Evolutionary conservation across 2,329 filamentous ascomycete genomes (phyloP).

Genomic region (Diaporthe citrichinensis): DNA sequence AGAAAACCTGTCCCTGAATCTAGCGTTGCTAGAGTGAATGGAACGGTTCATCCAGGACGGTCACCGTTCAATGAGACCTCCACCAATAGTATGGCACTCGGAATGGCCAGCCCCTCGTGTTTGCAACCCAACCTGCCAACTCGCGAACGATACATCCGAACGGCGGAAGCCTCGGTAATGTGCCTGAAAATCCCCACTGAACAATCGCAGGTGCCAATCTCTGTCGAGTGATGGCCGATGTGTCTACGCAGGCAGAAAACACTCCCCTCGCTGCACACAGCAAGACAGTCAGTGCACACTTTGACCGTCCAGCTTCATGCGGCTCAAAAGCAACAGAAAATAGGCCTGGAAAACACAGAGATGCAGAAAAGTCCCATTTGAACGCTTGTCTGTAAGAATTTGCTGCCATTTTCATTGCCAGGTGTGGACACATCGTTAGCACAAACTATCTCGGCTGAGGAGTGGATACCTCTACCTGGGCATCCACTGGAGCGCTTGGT

Average conservation of each 20-base stretch:
- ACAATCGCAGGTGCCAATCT: background rate
- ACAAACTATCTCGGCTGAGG: conserved; percentile 18
- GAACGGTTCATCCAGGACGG: conserved; percentile 11
- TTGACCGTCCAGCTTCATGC: background rate
- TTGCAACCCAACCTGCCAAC: background rate
- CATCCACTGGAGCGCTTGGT: conserved; percentile 9
- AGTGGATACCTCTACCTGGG: conserved; percentile 15
- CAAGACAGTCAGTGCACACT: background rate
- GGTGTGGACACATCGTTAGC: conserved; percentile 8
- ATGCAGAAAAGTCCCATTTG: background rate
- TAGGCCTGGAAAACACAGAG: too few species aligned
- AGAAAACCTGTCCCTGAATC: conserved; percentile 19
- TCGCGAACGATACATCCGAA: background rate
- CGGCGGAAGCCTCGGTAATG: background rate
- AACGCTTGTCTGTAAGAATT: background rate
- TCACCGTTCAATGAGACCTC: conserved; percentile 11
- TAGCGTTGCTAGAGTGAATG: background rate
- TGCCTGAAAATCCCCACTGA: background rate
- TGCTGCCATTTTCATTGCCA: background rate
- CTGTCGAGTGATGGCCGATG: background rate
- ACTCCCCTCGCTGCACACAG: background rate
- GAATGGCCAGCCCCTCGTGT: background rate
- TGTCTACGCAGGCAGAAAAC: background rate
- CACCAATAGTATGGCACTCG: background rate
- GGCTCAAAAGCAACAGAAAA: background rate